These are phyloP conservation scores for Obelidium mucronatum DNA, from an alignment of 192 early-diverging fungal species.

Conservation along the genomic window DNA sequence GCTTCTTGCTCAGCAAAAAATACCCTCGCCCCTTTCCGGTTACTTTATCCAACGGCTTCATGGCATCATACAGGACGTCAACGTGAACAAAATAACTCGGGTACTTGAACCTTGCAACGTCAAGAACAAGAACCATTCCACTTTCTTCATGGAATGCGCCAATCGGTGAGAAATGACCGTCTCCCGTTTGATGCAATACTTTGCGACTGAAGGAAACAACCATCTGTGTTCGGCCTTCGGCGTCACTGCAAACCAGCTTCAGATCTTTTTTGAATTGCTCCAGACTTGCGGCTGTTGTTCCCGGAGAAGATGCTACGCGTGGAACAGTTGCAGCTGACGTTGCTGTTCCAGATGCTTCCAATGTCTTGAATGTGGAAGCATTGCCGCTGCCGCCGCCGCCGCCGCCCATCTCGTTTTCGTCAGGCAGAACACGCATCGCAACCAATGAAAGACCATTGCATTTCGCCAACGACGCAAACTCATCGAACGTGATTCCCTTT, in stretches of 20 bases:
- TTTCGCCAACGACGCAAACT: constrained; percentile 89
- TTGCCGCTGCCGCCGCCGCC: neutral
- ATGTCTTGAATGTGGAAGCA: neutral
- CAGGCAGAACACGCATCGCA: constrained; percentile 73
- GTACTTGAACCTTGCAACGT: constrained; percentile 91
- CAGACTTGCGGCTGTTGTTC: constrained; percentile 46
- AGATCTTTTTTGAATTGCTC: constrained; percentile 87
- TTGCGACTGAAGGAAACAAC: constrained; percentile 86
- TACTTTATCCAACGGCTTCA: constrained; percentile 82
- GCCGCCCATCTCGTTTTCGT: constrained; percentile 10
- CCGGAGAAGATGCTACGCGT: neutral
- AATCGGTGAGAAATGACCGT: constrained; percentile 94
- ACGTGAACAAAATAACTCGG: constrained; percentile 85
- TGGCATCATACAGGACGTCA: constrained; percentile 76
- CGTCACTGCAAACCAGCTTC: constrained; percentile 64
- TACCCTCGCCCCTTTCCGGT: constrained; percentile 87
- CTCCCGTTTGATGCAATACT: constrained; percentile 85
- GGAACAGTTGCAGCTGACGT: neutral
- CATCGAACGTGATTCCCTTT: constrained; percentile 88
- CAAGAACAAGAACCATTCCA: constrained; percentile 82
- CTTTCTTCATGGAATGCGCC: constrained; percentile 79
- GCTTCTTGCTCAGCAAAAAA: constrained; percentile 70
- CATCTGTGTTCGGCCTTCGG: constrained; percentile 77
- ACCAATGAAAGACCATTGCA: constrained; percentile 81
- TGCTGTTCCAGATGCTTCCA: neutral